Evolutionary conservation across 768 basidiomycete genomes (phyloP), one percentile per base, ranked within the genome.

Genomic region (Pleurotus platypus): DNA sequence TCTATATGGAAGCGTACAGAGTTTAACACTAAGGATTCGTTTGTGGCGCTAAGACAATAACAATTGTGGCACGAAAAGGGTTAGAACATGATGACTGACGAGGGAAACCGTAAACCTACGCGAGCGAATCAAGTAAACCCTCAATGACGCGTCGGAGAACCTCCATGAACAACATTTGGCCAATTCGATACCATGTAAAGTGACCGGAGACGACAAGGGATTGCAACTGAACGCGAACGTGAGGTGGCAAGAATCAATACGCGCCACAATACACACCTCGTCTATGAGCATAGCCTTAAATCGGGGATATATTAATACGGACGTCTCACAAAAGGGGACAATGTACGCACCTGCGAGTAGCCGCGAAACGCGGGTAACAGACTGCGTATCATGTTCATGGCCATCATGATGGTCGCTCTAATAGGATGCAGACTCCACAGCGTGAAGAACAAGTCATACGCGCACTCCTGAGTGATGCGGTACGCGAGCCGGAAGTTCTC

Each of bases 361-460:
- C 89, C 87, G 71, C 89, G 82, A 70, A 89, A 87, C 8, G 90
- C 91, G 37, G 90, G 90, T 66, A 92, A 84, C 58, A 87, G 72
- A 60, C 89, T 91, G 62, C 89, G 82, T 57, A 86, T 63, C 51
- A 92, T 70, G 68, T 90, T 88, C 62, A 91, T 72, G 58, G 78
- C 56, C 68, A 92, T 72, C 83, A 92, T 86, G 55, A 89, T 73
- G n/a, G 80, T 74, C 18, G 87, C 85, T 58, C 89, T 80, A 48
- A 84, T 62, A 35, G 89, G 90, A 62, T 92, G 87, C 35, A 87
- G 70, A 50, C 68, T 66, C 67, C 76, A 77, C 30, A 83, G 68
- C 45, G 72, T 69, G 35, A 67, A 68, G 62, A 80, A 70, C 77
- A 81, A 56, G 57, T 86, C 78, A 16, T 78, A 73, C 35, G 80